Evolutionary conservation across 2,329 filamentous ascomycete genomes (phyloP).

Genomic region (Fusarium sp.): DNA sequence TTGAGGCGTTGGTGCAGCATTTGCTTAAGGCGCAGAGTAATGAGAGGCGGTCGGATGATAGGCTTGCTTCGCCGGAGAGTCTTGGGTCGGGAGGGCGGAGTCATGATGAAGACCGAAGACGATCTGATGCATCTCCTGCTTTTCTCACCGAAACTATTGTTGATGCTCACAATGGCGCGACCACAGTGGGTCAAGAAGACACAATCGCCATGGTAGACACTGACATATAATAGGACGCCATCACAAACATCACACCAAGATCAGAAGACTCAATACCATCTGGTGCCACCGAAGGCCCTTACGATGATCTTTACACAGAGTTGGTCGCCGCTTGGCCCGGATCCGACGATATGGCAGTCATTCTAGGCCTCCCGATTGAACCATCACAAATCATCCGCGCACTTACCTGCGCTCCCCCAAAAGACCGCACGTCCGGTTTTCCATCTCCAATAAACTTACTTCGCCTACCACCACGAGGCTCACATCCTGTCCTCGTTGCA

Average conservation of each 20-base stretch:
- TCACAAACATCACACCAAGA: background rate
- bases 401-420: slow-evolving; percentile 47
- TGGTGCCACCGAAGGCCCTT: background rate
- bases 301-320: slow-evolving; percentile 43
- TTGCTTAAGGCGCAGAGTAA: slow-evolving; percentile 30
- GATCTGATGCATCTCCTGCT: background rate
- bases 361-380: slow-evolving; percentile 47
- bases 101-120: background rate
- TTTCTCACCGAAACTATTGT: background rate
- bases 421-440: background rate
- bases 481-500: slow-evolving; percentile 57
- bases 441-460: slow-evolving; percentile 49
- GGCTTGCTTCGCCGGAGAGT: background rate
- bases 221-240: background rate
- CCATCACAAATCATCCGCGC: slow-evolving; percentile 51
- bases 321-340: slow-evolving; percentile 55
- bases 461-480: slow-evolving; percentile 22
- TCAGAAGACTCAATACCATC: background rate
- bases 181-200: background rate
- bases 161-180: too few species aligned
- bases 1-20: slow-evolving; percentile 52
- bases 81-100: background rate
- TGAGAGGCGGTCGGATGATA: background rate
- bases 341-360: slow-evolving; percentile 51
- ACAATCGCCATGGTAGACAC: fast-evolving